Conservation (phyloP, 129 eudicot genomes). For the Heracleum sosnowskyi region DNA sequence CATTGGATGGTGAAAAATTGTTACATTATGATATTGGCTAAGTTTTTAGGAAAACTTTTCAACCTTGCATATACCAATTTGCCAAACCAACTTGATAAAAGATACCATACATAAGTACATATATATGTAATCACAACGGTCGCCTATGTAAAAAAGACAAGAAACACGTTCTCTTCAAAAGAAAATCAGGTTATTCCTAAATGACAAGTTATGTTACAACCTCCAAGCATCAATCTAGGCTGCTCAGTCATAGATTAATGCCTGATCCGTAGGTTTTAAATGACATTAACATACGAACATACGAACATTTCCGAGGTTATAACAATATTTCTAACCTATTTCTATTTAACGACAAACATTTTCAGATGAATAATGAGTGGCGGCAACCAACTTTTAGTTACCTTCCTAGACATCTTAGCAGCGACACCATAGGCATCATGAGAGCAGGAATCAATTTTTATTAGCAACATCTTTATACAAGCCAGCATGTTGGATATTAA, state of each 20-base stretch:
- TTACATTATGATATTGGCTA: background rate
- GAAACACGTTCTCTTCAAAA: background rate
- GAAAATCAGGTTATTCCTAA: background rate
- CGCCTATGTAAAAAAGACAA: background rate
- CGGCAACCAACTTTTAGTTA: background rate
- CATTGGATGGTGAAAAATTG: background rate
- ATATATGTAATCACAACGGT: background rate
- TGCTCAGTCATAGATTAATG: background rate
- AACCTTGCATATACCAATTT: background rate
- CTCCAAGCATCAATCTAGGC: background rate
- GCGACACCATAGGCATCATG: background rate
- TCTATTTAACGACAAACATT: background rate
- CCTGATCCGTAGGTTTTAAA: background rate
- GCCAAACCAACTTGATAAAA: background rate
- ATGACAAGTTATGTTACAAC: background rate
- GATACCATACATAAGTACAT: background rate
- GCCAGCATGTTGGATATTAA: too few species aligned
- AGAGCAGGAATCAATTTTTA: too few species aligned
- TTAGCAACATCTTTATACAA: background rate
- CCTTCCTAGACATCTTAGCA: background rate
- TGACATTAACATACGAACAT: too few species aligned
- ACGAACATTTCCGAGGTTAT: background rate
- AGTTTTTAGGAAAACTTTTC: background rate
- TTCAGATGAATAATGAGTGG: background rate
- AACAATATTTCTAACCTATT: background rate